Percentiles rank a stretch among this genome's conserved stretches.
Conservation (phyloP, 1,284 basidiomycete species). For the Ustilago cynodontis region DNA sequence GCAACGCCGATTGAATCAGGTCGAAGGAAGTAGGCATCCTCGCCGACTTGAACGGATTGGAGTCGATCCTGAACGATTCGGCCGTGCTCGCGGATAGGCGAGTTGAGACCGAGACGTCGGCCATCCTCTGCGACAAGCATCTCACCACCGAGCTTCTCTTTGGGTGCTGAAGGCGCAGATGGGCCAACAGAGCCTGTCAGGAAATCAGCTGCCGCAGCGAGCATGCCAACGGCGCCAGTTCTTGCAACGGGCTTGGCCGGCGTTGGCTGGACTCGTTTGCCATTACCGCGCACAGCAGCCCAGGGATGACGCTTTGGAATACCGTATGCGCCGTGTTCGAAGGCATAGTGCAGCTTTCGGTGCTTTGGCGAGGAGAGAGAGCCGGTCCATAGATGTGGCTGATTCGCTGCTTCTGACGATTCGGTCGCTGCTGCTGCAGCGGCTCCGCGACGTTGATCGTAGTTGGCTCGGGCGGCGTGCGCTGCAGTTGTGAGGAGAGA, state of each 20-base stretch:
- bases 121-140: conserved; percentile 29
- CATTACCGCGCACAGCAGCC: conserved; percentile 56
- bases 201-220: conserved; percentile 64
- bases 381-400: conserved; percentile 39
- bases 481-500: conserved; percentile 33
- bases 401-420: conserved; percentile 18
- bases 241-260: conserved; percentile 24
- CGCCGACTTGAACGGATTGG: conserved; percentile 80
- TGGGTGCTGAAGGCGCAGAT: conserved; percentile 18
- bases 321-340: conserved; percentile 71
- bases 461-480: conserved; percentile 8
- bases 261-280: conserved; percentile 50
- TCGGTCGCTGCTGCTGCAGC: conserved; percentile 17
- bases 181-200: conserved; percentile 44
- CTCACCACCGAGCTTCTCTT: conserved; percentile 43
- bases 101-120: conserved; percentile 52
- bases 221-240: conserved; percentile 60
- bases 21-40: conserved; percentile 86
- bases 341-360: conserved; percentile 44
- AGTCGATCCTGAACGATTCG: conserved; percentile 64
- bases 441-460: conserved; percentile 23
- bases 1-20: conserved; percentile 86
- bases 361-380: conserved; percentile 37
- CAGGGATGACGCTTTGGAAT: conserved; percentile 70
- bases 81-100: conserved; percentile 63